phyloP scores from a whole-genome alignment of 2,329 filamentous ascomycete genomes.

The Claviceps sp. region DNA sequence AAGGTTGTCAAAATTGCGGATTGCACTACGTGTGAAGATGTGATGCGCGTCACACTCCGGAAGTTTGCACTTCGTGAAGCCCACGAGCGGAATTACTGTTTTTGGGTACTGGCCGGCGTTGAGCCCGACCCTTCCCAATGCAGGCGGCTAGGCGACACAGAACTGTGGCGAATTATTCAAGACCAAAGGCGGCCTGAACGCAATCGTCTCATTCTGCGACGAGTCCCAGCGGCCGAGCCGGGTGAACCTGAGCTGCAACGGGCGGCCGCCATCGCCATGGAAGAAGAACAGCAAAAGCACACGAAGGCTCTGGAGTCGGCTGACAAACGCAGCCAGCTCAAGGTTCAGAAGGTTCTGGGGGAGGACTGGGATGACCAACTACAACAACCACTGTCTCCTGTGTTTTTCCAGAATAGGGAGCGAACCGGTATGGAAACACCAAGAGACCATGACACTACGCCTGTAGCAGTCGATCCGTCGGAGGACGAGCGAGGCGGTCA shows the following conservation, averaged over 20 bases:
- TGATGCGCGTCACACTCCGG: conserved; percentile 76
- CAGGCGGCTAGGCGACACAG: conserved; percentile 70
- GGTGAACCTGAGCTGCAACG: conserved; percentile 75
- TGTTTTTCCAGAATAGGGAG: conserved; percentile 57
- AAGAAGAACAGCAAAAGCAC: conserved; percentile 69
- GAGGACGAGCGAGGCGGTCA: conserved; percentile 19
- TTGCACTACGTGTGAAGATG: conserved; percentile 83
- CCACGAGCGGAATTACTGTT: conserved; percentile 90
- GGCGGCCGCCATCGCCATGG: conserved; percentile 77
- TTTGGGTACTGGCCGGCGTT: conserved; percentile 79
- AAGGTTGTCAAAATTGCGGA: conserved; percentile 90
- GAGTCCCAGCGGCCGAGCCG: conserved; percentile 85
- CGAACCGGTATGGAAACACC: conserved; percentile 43
- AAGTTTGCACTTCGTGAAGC: conserved; percentile 84
- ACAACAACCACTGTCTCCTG: conserved; percentile 76
- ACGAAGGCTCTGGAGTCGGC: conserved; percentile 46
- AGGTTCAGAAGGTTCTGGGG: conserved; percentile 79
- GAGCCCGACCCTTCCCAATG: conserved; percentile 74
- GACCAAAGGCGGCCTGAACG: conserved; percentile 75
- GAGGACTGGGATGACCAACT: conserved; percentile 71
- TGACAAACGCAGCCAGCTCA: conserved; percentile 69
- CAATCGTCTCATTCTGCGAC: conserved; percentile 78
- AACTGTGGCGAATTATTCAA: conserved; percentile 83
- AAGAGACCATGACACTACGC: conserved; percentile 43
- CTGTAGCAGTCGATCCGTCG: conserved; percentile 25